Base-by-base conservation (phyloP, 208 protist species). In the Wallacemonas collosoma region DNA sequence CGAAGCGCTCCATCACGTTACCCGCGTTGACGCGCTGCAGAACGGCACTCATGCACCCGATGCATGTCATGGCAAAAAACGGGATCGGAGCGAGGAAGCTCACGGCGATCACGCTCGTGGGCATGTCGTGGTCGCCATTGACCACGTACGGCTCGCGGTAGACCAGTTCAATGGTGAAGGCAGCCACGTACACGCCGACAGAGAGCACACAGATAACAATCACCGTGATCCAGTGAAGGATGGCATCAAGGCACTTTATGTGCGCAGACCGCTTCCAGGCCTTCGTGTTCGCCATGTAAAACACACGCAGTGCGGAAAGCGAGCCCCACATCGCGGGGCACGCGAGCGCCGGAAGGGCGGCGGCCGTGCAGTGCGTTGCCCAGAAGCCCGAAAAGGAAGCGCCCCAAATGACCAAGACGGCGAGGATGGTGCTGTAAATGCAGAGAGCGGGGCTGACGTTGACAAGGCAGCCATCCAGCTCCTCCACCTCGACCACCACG, bases 361-460 rank as follows among this genome's bases (percentile, higher is more conserved):
- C 71, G 26, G 83, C 74, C 9, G 84, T 65, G 51, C 74, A 80
- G 64, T 83, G 72, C 3, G 81, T 87, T 17, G 87, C 72, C 55
- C 78, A 88, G 71, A 71, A 65, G 63, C 77, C 73, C 60, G 71
- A 68, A 54, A 91, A 64, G 9, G 83, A 78, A 48, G 72, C 76
- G 47, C 48, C 72, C 9, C 75, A 71, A 15, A 79, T 57, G 48
- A 85, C 58, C 3, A 82, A 41, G 9, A 64, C 36, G 48, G 76
- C 38, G 2, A 81, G 50, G 3, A 89, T 2, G 1, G 62, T 79
- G 38, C 81, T 53, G 68, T 74, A 77, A 39, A 82, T 48, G 11
- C 71, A 71, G 12, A 77, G 53, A 26, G 68, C 17, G 4, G 74
- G 79, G 54, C 72, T 75, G 66, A 76, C 72, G 61, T 72, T 79